Base-by-base conservation (phyloP, 176 grass and related monocot species). In the Oryza punctata region DNA sequence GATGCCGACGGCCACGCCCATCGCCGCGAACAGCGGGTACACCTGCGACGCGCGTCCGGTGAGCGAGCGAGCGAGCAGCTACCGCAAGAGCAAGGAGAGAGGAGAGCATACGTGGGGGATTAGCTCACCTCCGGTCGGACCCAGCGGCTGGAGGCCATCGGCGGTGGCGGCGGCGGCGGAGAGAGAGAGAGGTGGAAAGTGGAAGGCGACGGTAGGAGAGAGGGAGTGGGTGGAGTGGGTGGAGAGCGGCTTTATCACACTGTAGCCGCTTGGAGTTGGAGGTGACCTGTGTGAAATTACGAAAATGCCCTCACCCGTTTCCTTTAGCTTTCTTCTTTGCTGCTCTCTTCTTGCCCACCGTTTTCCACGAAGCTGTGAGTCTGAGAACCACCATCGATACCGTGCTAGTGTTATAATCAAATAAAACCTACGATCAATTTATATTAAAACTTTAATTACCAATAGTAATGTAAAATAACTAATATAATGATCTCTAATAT, bases 1-100 rank as follows among this genome's bases (percentile, higher is more conserved):
- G 84, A 94, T 94, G 21, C 87, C 91, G 8, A 91, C 70, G 23
- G 94, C 91, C 6, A 88, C 87, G 32, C 94, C 91, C 65, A 73
- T 88, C 78, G 94, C 94, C 75, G 94, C 94, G 76, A 97, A 97
- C 57, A 97, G 89, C 69, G 94, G 94, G 83, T 97, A 97, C 65
- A 97, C 94, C 94, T 97, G 78, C 87, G 26, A 26, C 9, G 65
- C 47, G 46, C 14, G 46, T 3, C 4, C 14, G 45, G 33, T 74
- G 9, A 82, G 67, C 45, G 10, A 25, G 60, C 44, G 9, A 82
- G 67, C 45, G 10, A 26, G 15, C 59, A 73, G 2, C 1, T 1
- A 13, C 1, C 52, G 6, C 52, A n/a, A 46, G 43, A 13, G 44
- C 24, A 76, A 26, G 64, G 19, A 9, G 10, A 25, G 38, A 40